Evolutionary conservation across 2,329 filamentous ascomycete species (phyloP), one percentile per base, ranked within the genome.

Genomic region (Colletotrichum eleusines): DNA sequence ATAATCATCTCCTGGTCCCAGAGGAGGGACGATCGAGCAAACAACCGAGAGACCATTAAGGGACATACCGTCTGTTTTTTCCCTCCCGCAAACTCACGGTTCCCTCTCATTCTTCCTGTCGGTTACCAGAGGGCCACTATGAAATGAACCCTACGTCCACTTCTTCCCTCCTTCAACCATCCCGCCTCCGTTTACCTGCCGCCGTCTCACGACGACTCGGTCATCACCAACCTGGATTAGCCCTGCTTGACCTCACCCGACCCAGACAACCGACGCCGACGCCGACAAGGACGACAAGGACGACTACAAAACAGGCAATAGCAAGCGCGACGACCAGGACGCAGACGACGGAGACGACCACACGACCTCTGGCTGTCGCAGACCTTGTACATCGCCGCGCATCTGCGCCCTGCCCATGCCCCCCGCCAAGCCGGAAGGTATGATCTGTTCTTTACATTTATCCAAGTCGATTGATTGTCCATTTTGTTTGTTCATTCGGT

Each of bases 1-100:
- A 72, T 72, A 72, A 69, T 72, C 55, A 68, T 71, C 64, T 71
- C 58, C 63, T 58, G 68, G 68, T 63, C n/a, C 68, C 58, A 58
- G 40, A 66, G 54, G 33, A 58, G 46, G 46, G 31, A 63, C 63
- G 64, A 63, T 51, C 48, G 33, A 53, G 63, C 63, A 71, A 71
- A 71, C 68, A 71, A 70, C 65, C 69, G 66, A 70, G 64, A 58
- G 63, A 33, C 51, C 59, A 46, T 59, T 60, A 61, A 72, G 61
- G 66, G 54, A 33, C 66, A 60, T 62, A 33, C 66, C 55, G 57
- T 70, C 38, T 42, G n/a, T 53, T 58, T 48, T 42, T 20, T 42
- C 20, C 8, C 14, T 44, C 20, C 42, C 42, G 42, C 66, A 69
- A 69, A 69, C 69, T 50, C 42, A 31, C 44, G n/a, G n/a, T 64